phyloP scores from a whole-genome alignment of 345 rosid species.

The Zanthoxylum bungeanum region DNA sequence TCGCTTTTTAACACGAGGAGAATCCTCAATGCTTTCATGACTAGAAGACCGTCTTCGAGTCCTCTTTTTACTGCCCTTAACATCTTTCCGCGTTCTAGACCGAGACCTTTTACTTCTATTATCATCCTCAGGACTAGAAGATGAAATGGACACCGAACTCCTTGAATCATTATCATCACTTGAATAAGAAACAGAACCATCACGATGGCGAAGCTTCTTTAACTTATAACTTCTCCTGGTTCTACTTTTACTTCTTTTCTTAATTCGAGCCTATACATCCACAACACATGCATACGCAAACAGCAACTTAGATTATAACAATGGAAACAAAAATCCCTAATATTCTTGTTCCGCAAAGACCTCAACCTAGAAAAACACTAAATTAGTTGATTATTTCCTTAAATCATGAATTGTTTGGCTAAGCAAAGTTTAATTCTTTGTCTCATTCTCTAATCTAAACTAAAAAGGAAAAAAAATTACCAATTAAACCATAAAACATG shows the following conservation, averaged over 20 bases:
- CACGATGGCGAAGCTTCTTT: constrained; percentile 45
- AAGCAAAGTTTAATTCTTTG: background rate
- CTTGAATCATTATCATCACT: constrained; percentile 36
- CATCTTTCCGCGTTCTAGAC: constrained; percentile 34
- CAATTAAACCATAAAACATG: too few species aligned
- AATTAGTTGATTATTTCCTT: background rate
- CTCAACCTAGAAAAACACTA: background rate
- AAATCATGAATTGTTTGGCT: background rate
- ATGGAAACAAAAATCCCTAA: too few species aligned
- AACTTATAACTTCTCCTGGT: constrained; percentile 36
- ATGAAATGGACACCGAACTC: constrained; percentile 40
- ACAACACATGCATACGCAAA: constrained; percentile 8
- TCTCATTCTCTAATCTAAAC: background rate
- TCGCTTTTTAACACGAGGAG: constrained; percentile 27
- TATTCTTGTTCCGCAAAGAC: background rate
- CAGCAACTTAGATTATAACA: constrained; percentile 9
- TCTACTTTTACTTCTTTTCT: constrained; percentile 50
- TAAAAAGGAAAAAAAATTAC: too few species aligned
- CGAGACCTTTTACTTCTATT: constrained; percentile 42
- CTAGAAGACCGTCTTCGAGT: constrained; percentile 40
- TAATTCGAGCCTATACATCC: constrained; percentile 40
- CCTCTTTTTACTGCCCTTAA: constrained; percentile 52
- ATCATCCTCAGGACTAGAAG: constrained; percentile 52
- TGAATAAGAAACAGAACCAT: constrained; percentile 40
- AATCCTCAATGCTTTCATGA: constrained; percentile 42